Base-by-base conservation (phyloP, 1,139 yeast genomes). In the Yamadazyma taylorii region DNA sequence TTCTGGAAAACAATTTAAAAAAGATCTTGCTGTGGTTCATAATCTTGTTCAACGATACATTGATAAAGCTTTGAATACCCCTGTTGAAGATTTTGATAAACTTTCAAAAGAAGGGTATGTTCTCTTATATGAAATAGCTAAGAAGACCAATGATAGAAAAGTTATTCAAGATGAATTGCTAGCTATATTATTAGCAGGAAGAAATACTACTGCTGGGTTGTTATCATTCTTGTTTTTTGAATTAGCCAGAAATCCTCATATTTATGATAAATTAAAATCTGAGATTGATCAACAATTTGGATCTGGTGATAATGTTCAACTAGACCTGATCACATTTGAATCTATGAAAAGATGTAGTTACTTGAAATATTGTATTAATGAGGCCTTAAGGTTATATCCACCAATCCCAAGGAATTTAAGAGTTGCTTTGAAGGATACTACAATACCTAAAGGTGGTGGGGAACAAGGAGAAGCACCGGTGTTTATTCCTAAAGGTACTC, bases 151-250 rank as follows among this genome's bases (percentile, higher is more conserved):
- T 29, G 68, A 74, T 48, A 74, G 73, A 5, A 52, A 46, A 22
- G 56, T 63, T n/a, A 58, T 74, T 45, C 67, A 75, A 24, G 77
- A 72, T 46, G 78, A 73, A 49, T 60, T 71, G 26, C 53, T 74
- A 44, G 71, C 72, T 48, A 66, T 74, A 40, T 55, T 74, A 42
- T 55, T 73, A 14, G 79, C 79, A n/a, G 79, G 78, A 10, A 60
- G 79, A 46, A 77, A 73, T 48, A 75, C 80, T 30, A 75, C 80
- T 3, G 78, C 80, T 2, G 64, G 73, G 3, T 56, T 73, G 26
- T 61, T 75, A 35, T 64, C 75, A 3, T 74, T 69, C 51, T 46
- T 61, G 14, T 56, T 73, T 34, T 69, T 57, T 44, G 69, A 69
- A 42, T 58, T 73, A 35, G 67, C 73, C 3, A 55, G 69, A 36